Evolutionary conservation across 495 filamentous ascomycete genomes (phyloP), one percentile per base, ranked within the genome.

Genomic region (Hypoxylon lenormandii): DNA sequence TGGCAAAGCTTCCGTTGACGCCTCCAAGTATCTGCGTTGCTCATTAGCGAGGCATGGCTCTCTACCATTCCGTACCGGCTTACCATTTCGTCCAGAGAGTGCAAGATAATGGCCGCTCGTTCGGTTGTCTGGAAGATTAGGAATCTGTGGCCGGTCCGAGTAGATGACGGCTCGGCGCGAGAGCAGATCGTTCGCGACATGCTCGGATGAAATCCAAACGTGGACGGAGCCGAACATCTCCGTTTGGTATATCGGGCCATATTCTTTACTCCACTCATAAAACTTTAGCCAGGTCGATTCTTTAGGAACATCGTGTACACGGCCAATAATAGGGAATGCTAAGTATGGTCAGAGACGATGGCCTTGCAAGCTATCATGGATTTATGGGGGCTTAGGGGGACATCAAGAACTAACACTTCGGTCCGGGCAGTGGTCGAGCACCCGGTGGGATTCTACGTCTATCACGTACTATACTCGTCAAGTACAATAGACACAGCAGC

Each of bases 211-310:
- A 28, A 91, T 84, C 75, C 88, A 85, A 38, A 90, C 85, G 49
- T 87, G 80, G 15, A 80, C 80, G 43, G 78, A 79, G 11, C 86
- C 86, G 30, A 85, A 87, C 11, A 88, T 81, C 48, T 86, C 78
- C 15, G 85, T 79, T 62, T 86, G 80, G 70, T 88, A 90, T 40
- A 91, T 85, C 3, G 86, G 85, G 0, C 88, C 89, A 67, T 88
- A 90, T 60, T 83, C 73, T 46, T 86, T 80, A 42, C 81, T 81
- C 89, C 88, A 91, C 65, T 86, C 83, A 40, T 85, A 79, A 56
- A 90, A 87, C 70, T 89, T 85, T 36, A 84, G 65, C 81, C 83
- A 88, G 7, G 83, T 74, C 15, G 74, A 68, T 16, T 83, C 74
- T 28, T 74, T 68, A 1, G 86, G 87, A 3, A 89, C 66, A 66